Conservation (phyloP, 2,329 filamentous ascomycete genomes). For the Sclerotinia glacialis region DNA sequence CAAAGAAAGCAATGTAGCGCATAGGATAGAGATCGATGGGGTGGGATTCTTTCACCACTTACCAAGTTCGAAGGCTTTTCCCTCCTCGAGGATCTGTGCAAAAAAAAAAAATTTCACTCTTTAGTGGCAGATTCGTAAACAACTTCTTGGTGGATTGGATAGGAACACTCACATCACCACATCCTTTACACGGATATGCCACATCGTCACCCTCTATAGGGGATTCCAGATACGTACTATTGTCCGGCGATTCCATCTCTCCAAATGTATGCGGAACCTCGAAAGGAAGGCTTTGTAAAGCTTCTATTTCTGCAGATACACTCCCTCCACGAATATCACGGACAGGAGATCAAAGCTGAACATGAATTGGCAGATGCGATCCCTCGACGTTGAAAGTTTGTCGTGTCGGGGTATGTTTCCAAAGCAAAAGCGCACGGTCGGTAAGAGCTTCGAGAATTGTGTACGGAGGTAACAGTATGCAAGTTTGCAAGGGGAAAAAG, state of each 20-base stretch:
- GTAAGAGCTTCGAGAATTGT: conserved; percentile 20
- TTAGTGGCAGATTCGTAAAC: conserved; percentile 29
- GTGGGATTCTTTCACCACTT: conserved; percentile 40
- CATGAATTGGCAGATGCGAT: conserved; percentile 35
- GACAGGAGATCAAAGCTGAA: conserved; percentile 26
- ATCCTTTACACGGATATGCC: conserved; percentile 84
- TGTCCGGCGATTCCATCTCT: conserved; percentile 53
- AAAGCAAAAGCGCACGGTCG: conserved; percentile 16
- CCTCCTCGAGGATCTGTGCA: conserved; percentile 87
- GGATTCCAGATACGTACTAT: conserved; percentile 50
- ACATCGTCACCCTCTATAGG: conserved; percentile 69
- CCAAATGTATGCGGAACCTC: conserved; percentile 24
- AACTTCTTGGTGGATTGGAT: conserved; percentile 10
- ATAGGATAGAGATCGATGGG: conserved; percentile 1
- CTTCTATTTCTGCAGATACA: conserved; percentile 27
- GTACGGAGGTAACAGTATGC: conserved; percentile 13
- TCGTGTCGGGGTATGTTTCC: conserved; percentile 18
- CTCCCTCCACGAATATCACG: conserved; percentile 33
- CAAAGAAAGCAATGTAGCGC: conserved; percentile 20
- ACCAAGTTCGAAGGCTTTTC: conserved; percentile 98
- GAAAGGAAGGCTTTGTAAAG: conserved; percentile 21
- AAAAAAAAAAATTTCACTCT: conserved; percentile 24
- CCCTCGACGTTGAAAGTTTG: conserved; percentile 27
- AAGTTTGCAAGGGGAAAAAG: conserved; percentile 17
- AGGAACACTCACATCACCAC: conserved; percentile 69